Evolutionary conservation across 1,284 basidiomycete species (phyloP).

Genomic region (Xerocomus tenax): DNA sequence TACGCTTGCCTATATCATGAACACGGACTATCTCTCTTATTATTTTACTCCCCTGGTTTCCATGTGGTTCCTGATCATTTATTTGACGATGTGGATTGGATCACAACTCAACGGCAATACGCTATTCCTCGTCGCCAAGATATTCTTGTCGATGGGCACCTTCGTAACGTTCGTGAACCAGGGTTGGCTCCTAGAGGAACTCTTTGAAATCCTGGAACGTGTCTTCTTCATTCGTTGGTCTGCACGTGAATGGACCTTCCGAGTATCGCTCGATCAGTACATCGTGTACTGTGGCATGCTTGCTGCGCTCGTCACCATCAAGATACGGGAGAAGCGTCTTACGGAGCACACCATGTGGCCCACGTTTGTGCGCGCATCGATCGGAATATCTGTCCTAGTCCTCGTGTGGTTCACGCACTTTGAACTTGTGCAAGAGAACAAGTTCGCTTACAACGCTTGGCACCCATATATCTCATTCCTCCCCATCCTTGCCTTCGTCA

Average conservation of each 20-base stretch:
- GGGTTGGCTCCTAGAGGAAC: conserved; percentile 50
- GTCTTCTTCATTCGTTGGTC: conserved; percentile 76
- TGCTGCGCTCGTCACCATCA: conserved; percentile 64
- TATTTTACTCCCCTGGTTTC: conserved; percentile 81
- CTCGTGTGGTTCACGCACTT: conserved; percentile 77
- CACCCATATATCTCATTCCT: conserved; percentile 79
- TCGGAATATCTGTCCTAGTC: conserved; percentile 44
- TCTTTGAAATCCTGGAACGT: conserved; percentile 58
- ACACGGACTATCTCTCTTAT: conserved; percentile 83
- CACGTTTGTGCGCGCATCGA: conserved; percentile 39
- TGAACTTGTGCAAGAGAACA: conserved; percentile 65
- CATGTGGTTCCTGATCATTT: conserved; percentile 80
- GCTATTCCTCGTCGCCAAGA: conserved; percentile 62
- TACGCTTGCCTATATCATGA: conserved; percentile 78
- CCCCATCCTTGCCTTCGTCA: conserved; percentile 67
- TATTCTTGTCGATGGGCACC: conserved; percentile 52
- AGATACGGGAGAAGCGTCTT: conserved; percentile 65
- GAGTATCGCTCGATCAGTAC: conserved; percentile 78
- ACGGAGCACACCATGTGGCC: conserved; percentile 65
- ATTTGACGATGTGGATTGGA: conserved; percentile 66
- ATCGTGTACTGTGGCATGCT: conserved; percentile 85
- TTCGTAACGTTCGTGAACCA: conserved; percentile 63
- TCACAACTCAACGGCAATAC: conserved; percentile 66
- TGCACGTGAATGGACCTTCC: conserved; percentile 78
- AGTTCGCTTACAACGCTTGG: conserved; percentile 78